These are phyloP conservation scores for Vigna reflexopilosa DNA, from an alignment of 306 rosid genomes.

Conservation along the genomic window DNA sequence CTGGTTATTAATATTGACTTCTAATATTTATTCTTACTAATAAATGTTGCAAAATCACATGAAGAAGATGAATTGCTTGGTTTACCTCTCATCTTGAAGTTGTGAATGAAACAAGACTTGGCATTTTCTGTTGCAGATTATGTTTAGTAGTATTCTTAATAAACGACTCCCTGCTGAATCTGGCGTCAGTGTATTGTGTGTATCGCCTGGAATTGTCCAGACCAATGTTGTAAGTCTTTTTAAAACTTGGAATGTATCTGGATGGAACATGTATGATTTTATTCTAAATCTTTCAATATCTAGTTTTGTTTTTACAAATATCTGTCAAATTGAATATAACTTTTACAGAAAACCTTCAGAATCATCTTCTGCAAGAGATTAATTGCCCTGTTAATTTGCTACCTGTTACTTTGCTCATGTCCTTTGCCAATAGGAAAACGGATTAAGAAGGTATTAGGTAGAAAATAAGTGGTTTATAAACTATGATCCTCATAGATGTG, in stretches of 20 bases:
- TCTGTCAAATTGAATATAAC: background rate
- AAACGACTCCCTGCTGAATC: conserved; percentile 88
- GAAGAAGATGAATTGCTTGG: conserved; percentile 43
- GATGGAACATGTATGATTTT: background rate
- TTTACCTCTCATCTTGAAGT: conserved; percentile 34
- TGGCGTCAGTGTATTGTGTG: conserved; percentile 78
- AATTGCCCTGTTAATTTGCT: background rate
- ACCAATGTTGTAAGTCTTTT: conserved; percentile 88
- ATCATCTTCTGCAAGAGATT: background rate
- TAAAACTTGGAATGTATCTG: conserved; percentile 21
- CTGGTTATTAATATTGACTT: conserved; percentile 18
- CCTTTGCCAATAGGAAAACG: background rate
- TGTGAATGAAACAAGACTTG: conserved; percentile 22
- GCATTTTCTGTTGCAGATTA: conserved; percentile 70
- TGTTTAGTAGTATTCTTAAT: conserved; percentile 89
- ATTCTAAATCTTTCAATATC: background rate
- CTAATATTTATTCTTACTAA: conserved; percentile 13
- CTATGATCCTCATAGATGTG: background rate
- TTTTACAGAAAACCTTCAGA: conserved; percentile 21
- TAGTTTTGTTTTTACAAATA: background rate
- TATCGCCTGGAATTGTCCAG: conserved; percentile 95
- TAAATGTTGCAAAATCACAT: conserved; percentile 28
- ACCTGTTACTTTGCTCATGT: background rate
- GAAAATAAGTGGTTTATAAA: too few relatives aligned
- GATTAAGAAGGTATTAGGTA: too few relatives aligned